These are phyloP conservation scores for Camellia sinensis DNA, from an alignment of 148 eudicot genomes.

Conservation along the genomic window DNA sequence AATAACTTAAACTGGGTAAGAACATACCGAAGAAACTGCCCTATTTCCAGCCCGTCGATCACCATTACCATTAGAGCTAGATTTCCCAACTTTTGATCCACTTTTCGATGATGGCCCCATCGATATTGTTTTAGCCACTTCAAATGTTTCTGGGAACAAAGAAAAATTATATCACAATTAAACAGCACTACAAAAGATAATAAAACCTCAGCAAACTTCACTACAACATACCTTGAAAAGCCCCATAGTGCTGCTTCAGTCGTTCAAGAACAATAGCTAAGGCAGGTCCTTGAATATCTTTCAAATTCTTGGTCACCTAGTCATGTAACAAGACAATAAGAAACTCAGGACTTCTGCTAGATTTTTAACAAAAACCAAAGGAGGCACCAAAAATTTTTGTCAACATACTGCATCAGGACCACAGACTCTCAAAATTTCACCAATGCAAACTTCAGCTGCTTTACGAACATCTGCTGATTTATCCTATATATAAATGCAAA, in stretches of 20 bases:
- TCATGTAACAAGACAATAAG: slow-evolving; percentile 10
- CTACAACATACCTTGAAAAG: slow-evolving; percentile 51
- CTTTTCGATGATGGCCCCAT: slow-evolving; percentile 44
- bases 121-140: slow-evolving; percentile 43
- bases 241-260: slow-evolving; percentile 58
- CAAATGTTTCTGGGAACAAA: slow-evolving; percentile 51
- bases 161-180: slow-evolving; percentile 8
- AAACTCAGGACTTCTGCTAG: not conserved
- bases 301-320: slow-evolving; percentile 79
- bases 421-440: slow-evolving; percentile 74
- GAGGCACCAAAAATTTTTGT: not conserved
- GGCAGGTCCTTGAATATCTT: slow-evolving; percentile 94
- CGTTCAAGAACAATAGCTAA: slow-evolving; percentile 72
- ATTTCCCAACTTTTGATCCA: slow-evolving; percentile 53
- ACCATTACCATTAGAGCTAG: slow-evolving; percentile 45
- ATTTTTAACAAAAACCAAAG: not conserved
- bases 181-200: not conserved
- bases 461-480: slow-evolving; percentile 99
- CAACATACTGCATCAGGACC: slow-evolving; percentile 67
- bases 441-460: slow-evolving; percentile 84
- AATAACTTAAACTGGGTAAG: slow-evolving; percentile 8
- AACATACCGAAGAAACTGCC: slow-evolving; percentile 65
- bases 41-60: slow-evolving; percentile 72
- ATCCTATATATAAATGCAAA: slow-evolving; percentile 48
- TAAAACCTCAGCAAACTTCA: not conserved